These are phyloP conservation scores for Aspergillus bertholletiae DNA, from an alignment of 495 filamentous ascomycete genomes.

Conservation along the genomic window DNA sequence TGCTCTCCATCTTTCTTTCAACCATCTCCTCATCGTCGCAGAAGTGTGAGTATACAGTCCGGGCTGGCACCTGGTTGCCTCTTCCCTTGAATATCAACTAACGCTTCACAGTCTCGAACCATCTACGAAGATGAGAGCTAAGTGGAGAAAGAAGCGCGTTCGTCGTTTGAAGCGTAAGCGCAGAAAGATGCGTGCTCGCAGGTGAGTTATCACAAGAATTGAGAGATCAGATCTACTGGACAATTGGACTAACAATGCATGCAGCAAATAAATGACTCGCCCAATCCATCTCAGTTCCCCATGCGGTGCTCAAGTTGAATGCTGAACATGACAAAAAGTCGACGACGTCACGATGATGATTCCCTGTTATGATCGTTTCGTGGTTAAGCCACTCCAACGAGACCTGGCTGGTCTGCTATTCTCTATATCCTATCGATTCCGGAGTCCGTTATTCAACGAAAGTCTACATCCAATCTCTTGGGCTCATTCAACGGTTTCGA, in stretches of 20 bases:
- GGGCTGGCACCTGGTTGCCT: slow-evolving; percentile 6
- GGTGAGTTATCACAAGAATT: slow-evolving; percentile 51
- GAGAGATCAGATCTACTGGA: background rate
- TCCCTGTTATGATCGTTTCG: slow-evolving; percentile 29
- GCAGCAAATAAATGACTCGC: slow-evolving; percentile 72
- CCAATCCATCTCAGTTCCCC: slow-evolving; percentile 59
- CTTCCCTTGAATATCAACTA: slow-evolving; percentile 17
- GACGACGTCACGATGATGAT: slow-evolving; percentile 39
- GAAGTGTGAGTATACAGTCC: slow-evolving; percentile 42
- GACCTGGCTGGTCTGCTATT: slow-evolving; percentile 22
- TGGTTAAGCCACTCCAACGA: slow-evolving; percentile 26
- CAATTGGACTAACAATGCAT: slow-evolving; percentile 23
- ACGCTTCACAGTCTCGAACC: slow-evolving; percentile 24
- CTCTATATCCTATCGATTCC: slow-evolving; percentile 26
- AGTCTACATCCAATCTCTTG: slow-evolving; percentile 25
- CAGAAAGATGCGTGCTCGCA: slow-evolving; percentile 95
- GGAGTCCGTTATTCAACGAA: slow-evolving; percentile 35
- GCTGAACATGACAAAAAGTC: slow-evolving; percentile 40
- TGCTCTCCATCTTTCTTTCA: slow-evolving; percentile 42
- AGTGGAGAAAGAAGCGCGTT: slow-evolving; percentile 99
- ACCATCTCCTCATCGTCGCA: slow-evolving; percentile 53
- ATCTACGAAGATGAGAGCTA: slow-evolving; percentile 88
- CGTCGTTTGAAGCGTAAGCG: slow-evolving; percentile 97
- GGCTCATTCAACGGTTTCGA: slow-evolving; percentile 28
- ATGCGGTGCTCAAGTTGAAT: slow-evolving; percentile 42